These are phyloP conservation scores for Starmerella scarabaei DNA, from an alignment of 805 yeast genomes.

Conservation along the genomic window DNA sequence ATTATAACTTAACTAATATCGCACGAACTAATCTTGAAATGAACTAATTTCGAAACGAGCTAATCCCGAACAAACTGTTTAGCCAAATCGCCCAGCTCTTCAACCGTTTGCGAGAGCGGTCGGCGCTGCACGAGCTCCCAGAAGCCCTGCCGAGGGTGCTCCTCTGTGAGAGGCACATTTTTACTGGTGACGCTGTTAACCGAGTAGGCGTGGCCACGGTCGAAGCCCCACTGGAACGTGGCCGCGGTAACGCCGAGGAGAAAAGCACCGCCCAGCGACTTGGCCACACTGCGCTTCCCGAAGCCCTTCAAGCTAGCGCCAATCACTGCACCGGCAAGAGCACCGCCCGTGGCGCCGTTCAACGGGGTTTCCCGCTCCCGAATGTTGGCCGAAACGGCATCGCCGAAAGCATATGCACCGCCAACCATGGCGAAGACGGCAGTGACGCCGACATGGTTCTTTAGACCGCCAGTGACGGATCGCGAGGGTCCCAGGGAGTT, in stretches of 20 bases:
- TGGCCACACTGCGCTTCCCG: constrained; percentile 26
- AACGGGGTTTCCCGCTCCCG: constrained; percentile 50
- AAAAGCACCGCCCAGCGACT: constrained; percentile 36
- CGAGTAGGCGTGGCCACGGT: constrained; percentile 24
- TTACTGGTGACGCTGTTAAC: constrained; percentile 21
- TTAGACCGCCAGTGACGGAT: constrained; percentile 24
- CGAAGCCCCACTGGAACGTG: constrained; percentile 27
- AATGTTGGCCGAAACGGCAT: constrained; percentile 41
- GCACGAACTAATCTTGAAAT: too few relatives aligned
- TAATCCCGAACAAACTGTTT: constrained; percentile 22
- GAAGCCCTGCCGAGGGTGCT: constrained; percentile 40
- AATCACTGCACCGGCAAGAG: constrained; percentile 34
- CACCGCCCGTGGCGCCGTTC: constrained; percentile 41
- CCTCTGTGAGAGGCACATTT: constrained; percentile 30
- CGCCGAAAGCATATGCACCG: constrained; percentile 34
- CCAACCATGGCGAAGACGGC: constrained; percentile 36
- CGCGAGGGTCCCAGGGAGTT: constrained; percentile 24
- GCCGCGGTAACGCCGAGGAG: constrained; percentile 37
- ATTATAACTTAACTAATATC: neutral
- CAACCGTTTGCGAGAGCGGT: constrained; percentile 68
- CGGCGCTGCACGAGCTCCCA: constrained; percentile 74
- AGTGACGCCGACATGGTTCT: constrained; percentile 22
- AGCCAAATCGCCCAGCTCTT: constrained; percentile 45
- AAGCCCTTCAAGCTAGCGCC: constrained; percentile 27
- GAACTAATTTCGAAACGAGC: too few relatives aligned